Evolutionary conservation across 2,329 filamentous ascomycete species (phyloP), one percentile per base, ranked within the genome.

Genomic region (Chaetomium olivaceum): DNA sequence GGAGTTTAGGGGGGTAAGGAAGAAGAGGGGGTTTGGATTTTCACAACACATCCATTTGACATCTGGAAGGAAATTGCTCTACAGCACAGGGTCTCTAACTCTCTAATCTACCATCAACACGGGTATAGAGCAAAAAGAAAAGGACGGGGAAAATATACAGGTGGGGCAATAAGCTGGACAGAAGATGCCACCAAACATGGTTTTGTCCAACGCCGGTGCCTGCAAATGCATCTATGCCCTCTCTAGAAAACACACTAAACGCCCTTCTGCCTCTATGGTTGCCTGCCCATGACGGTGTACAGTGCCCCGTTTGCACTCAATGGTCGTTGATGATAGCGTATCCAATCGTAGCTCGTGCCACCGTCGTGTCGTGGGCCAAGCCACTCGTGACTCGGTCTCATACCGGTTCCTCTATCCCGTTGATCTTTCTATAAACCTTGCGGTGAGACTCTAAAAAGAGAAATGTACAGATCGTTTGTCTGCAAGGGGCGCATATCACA

Each of bases 381-480:
- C 27, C 25, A 16, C 39, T 55, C n/a, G 52, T 70, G 68, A 12
- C 61, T 62, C 33, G 73, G 70, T 43, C 76, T 73, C 52, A 76
- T 67, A 60, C 69, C 50, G 74, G 71, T 55, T 78, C 70, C 46
- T 79, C 78, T 50, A 81, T 68, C 23, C 78, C 82, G 68, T 81
- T 80, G 61, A 87, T 68, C 68, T 81, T 82, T 76, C 85, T 83
- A 78, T 92, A 96, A 29, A 88, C 76, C 77, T 89, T 91, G 80
- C 93, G 92, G 78, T 96, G 92, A 76, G 92, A 88, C 77, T 96
- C 92, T 74, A 96, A 77, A 77, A 95, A 93, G 73, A 96, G 76
- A 77, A 96, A 93, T 43, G 92, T 96, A 72, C 90, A 89, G 67
- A 96, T 91, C 8, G 92, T 96, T 80, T 96, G 92, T 43, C 85